These are phyloP conservation scores for Gymnopilus dilepis DNA, from an alignment of 768 basidiomycete genomes.

Conservation along the genomic window DNA sequence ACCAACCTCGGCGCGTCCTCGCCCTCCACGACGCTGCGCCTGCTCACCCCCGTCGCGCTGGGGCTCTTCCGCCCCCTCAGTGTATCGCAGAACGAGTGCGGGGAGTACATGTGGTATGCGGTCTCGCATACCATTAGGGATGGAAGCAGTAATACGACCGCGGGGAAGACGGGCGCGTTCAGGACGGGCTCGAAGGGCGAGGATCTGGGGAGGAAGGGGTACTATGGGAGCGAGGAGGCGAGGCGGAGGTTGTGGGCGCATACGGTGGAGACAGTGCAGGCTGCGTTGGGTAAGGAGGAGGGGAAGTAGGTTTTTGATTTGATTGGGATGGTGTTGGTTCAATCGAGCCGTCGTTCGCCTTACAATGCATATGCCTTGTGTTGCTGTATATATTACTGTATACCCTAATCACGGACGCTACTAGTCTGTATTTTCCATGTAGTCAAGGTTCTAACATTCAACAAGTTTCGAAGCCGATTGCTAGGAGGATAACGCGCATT, in stretches of 20 bases:
- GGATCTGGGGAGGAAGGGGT: constrained; percentile 40
- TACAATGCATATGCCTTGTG: no score
- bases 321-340: no score
- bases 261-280: constrained; percentile 22
- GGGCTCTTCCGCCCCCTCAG: constrained; percentile 33
- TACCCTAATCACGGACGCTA: no score
- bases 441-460: no score
- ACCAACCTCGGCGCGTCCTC: constrained; percentile 36
- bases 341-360: no score
- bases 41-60: constrained; percentile 24
- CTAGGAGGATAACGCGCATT: no score
- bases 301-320: no score
- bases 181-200: constrained; percentile 40
- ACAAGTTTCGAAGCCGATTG: no score
- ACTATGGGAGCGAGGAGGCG: constrained; percentile 42
- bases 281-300: constrained; percentile 1
- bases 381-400: no score
- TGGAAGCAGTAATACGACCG: no score
- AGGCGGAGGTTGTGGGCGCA: constrained; percentile 44
- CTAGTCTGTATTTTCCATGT: no score
- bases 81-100: constrained; percentile 32
- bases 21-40: constrained; percentile 29
- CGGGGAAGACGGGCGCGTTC: constrained; percentile 33
- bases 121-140: constrained; percentile 28
- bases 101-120: constrained; percentile 47